Conservation (phyloP, 179 eudicot genomes). For the Patellifolia procumbens region DNA sequence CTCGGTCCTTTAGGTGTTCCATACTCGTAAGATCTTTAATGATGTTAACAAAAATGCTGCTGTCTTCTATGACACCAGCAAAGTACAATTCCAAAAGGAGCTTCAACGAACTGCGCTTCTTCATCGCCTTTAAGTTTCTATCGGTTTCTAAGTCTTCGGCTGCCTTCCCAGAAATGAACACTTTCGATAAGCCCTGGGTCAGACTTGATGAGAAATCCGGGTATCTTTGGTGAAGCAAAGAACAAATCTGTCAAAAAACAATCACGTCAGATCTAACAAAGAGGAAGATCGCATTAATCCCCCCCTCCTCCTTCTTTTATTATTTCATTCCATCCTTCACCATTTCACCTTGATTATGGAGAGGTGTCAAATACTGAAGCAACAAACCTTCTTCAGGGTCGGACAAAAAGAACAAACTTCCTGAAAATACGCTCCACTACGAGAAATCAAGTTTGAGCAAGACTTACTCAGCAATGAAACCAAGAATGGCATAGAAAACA, state of each 20-base stretch:
- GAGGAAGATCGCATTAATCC: slow-evolving; percentile 6
- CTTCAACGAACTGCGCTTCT: slow-evolving; percentile 92
- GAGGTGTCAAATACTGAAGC: neutral
- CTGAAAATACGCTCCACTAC: neutral
- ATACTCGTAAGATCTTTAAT: slow-evolving; percentile 83
- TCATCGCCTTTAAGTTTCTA: slow-evolving; percentile 79
- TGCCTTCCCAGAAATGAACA: slow-evolving; percentile 81
- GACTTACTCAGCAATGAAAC: neutral
- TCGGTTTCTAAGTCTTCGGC: slow-evolving; percentile 80
- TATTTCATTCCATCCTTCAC: neutral
- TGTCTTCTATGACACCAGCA: slow-evolving; percentile 82
- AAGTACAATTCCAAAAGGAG: slow-evolving; percentile 89
- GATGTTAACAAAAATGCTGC: slow-evolving; percentile 68
- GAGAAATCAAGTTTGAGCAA: neutral
- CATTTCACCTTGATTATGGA: neutral
- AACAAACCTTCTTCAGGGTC: neutral
- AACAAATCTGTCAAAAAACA: slow-evolving; percentile 61
- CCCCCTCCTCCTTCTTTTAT: neutral
- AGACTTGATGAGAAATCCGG: slow-evolving; percentile 82
- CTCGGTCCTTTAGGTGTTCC: slow-evolving; percentile 94
- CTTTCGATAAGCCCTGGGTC: slow-evolving; percentile 76
- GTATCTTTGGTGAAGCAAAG: slow-evolving; percentile 96
- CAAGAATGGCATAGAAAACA: neutral
- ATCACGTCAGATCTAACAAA: slow-evolving; percentile 12
- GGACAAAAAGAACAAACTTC: neutral